Conservation (phyloP, 225 moss, liverwort and hornwort genomes). For the Bryoerythrophyllum caledonicum region DNA sequence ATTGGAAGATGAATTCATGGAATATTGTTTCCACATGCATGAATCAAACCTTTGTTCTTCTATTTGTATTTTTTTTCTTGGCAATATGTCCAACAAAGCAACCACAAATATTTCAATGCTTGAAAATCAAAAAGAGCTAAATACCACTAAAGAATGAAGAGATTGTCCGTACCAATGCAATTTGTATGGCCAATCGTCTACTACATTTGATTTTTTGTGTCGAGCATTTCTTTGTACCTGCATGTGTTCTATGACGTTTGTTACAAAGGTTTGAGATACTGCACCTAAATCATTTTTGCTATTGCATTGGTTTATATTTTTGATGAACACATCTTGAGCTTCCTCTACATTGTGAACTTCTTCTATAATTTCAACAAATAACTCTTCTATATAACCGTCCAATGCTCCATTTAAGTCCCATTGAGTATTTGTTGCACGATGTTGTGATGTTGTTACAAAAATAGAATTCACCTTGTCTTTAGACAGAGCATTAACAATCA, state of each 20-base stretch:
- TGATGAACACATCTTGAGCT: background rate
- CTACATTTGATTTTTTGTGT: background rate
- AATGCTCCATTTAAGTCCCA: slow-evolving; percentile 31
- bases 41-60: slow-evolving; percentile 19
- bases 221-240: background rate
- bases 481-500: too few species aligned
- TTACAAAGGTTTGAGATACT: too few species aligned
- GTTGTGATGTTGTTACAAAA: slow-evolving; percentile 24
- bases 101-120: slow-evolving; percentile 35
- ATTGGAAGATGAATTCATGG: background rate
- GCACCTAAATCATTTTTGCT: background rate
- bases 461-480: too few species aligned
- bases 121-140: slow-evolving; percentile 60
- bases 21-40: slow-evolving; percentile 53
- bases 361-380: slow-evolving; percentile 32
- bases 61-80: slow-evolving; percentile 12
- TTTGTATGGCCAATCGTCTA: slow-evolving; percentile 40
- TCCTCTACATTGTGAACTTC: slow-evolving; percentile 29
- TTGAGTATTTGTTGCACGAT: background rate
- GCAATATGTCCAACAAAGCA: slow-evolving; percentile 29
- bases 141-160: slow-evolving; percentile 53
- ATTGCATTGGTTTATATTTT: background rate
- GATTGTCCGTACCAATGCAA: slow-evolving; percentile 53
- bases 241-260: background rate
- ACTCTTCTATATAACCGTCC: slow-evolving; percentile 3